phyloP scores from a whole-genome alignment of 768 basidiomycete genomes.

The Butyriboletus loyo region DNA sequence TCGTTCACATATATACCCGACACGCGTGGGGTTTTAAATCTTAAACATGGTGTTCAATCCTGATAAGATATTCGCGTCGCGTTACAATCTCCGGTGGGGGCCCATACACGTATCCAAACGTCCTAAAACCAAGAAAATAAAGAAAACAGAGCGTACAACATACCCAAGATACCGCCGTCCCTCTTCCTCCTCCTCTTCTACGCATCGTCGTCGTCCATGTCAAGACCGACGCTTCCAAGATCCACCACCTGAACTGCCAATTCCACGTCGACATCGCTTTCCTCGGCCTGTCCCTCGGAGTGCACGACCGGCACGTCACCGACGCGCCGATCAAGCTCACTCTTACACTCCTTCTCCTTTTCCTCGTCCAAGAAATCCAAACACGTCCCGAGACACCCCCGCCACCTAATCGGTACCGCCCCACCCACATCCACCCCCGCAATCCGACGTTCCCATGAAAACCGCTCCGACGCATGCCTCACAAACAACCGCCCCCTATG shows the following conservation, averaged over 20 bases:
- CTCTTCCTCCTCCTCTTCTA: constrained; percentile 2
- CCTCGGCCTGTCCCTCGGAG: neutral
- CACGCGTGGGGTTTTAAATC: too few relatives aligned
- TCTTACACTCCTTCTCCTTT: too few relatives aligned
- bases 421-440: constrained; percentile 53
- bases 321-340: neutral
- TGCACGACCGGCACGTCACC: neutral
- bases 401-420: constrained; percentile 59
- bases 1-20: too few relatives aligned
- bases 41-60: too few relatives aligned
- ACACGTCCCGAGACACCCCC: constrained; percentile 65
- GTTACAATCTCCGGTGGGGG: too few relatives aligned
- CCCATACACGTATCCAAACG: too few relatives aligned
- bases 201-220: constrained; percentile 28
- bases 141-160: too few relatives aligned
- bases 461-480: constrained; percentile 56
- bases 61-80: too few relatives aligned
- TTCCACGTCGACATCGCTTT: constrained; percentile 13
- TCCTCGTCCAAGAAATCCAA: constrained; percentile 51
- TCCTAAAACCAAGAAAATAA: too few relatives aligned
- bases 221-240: constrained; percentile 11
- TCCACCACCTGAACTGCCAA: constrained; percentile 22
- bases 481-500: constrained; percentile 43
- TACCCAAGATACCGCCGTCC: too few relatives aligned
- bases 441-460: constrained; percentile 59